A percentile compares a stretch with the other conserved stretches of the same genome.
Conservation (phyloP, 768 basidiomycete species). For the Paxillus involutus region DNA sequence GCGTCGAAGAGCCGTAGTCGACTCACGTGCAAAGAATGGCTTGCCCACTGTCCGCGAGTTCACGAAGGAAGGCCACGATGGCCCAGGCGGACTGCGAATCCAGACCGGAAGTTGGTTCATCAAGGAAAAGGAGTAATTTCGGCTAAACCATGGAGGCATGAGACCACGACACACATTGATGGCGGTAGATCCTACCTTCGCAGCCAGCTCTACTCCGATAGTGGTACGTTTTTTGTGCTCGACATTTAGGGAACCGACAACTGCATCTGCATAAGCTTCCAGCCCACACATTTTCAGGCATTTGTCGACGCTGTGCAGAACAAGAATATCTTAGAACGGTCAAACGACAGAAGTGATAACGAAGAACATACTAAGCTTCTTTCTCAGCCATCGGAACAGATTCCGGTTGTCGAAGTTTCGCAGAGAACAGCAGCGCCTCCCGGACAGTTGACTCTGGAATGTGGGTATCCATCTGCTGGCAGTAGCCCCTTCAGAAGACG, state of each 20-base stretch:
- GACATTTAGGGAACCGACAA: slow-evolving; percentile 54
- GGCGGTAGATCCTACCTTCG: slow-evolving; percentile 36
- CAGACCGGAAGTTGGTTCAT: slow-evolving; percentile 60
- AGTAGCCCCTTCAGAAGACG: slow-evolving; percentile 57
- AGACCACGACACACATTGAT: neutral
- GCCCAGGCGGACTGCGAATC: slow-evolving; percentile 54
- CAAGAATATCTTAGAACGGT: neutral
- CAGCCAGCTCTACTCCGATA: slow-evolving; percentile 61
- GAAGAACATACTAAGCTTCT: slow-evolving; percentile 64
- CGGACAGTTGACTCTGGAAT: slow-evolving; percentile 73
- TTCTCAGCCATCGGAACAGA: slow-evolving; percentile 68
- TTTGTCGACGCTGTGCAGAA: slow-evolving; percentile 44
- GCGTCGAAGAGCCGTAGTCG: neutral
- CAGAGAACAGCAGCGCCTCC: slow-evolving; percentile 80
- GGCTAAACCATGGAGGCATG: slow-evolving; percentile 24
- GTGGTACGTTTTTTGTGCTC: slow-evolving; percentile 57
- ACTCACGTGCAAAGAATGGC: slow-evolving; percentile 58
- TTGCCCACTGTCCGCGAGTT: slow-evolving; percentile 52
- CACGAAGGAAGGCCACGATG: slow-evolving; percentile 45
- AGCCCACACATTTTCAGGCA: slow-evolving; percentile 66
- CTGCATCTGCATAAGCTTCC: slow-evolving; percentile 58
- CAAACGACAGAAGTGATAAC: neutral
- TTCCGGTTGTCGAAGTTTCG: slow-evolving; percentile 72
- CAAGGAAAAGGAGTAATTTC: slow-evolving; percentile 52
- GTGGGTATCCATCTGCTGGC: slow-evolving; percentile 85